A percentile compares a stretch with the other conserved stretches of the same genome.
Evolutionary conservation across 1,284 basidiomycete species (phyloP).

Genomic region (Wallemia mellicola): DNA sequence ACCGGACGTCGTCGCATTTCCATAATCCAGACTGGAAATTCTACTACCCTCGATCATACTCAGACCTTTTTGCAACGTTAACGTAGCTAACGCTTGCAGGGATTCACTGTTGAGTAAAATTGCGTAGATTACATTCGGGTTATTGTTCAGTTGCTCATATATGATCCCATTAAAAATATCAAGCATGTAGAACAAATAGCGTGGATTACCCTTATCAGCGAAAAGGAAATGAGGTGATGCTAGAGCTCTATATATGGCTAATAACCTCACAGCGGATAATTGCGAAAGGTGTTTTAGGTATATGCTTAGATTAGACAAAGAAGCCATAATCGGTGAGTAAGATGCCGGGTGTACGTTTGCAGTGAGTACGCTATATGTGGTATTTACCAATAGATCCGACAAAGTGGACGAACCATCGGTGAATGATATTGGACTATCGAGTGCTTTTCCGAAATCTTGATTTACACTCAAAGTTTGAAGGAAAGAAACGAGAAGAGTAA

Average conservation of each 20-base stretch:
- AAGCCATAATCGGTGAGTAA: conserved; percentile 42
- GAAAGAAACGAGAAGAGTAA: background rate
- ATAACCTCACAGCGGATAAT: conserved; percentile 44
- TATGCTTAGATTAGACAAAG: conserved; percentile 60
- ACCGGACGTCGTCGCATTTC: conserved; percentile 16
- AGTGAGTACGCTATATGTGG: background rate
- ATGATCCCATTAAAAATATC: background rate
- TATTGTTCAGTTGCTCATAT: conserved; percentile 24
- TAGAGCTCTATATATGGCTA: conserved; percentile 69
- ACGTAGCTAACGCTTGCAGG: conserved; percentile 63
- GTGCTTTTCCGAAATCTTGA: background rate
- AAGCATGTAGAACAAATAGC: conserved; percentile 64
- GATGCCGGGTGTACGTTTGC: conserved; percentile 1
- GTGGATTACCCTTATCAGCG: conserved; percentile 73
- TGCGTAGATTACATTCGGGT: conserved; percentile 63
- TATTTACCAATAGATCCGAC: background rate
- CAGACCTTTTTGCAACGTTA: conserved; percentile 51
- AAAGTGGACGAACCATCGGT: background rate
- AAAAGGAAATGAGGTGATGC: conserved; percentile 63
- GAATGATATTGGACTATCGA: background rate
- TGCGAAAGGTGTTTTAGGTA: conserved; percentile 54
- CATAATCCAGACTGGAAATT: conserved; percentile 1
- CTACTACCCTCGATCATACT: conserved; percentile 41
- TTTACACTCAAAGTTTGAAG: background rate
- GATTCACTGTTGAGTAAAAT: conserved; percentile 48